Conservation (phyloP, 1,284 basidiomycete species). For the Microbotryomycetes sp. region DNA sequence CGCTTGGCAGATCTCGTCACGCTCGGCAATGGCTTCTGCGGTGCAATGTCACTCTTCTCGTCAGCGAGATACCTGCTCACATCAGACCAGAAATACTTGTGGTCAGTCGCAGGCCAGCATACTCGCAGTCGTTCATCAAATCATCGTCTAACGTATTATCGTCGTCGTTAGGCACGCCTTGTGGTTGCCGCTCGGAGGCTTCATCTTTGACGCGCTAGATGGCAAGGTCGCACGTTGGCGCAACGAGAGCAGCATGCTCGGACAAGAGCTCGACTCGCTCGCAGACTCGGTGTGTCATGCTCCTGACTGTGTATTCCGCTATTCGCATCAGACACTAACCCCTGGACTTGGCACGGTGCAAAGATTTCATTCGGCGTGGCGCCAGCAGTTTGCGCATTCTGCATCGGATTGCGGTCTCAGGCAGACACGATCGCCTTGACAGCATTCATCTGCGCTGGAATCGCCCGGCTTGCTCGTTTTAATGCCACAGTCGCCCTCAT, state of each 20-base stretch:
- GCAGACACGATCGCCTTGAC: constrained; percentile 82
- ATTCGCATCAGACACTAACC: not conserved
- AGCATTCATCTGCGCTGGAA: constrained; percentile 87
- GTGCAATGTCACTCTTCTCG: constrained; percentile 89
- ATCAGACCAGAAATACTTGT: constrained; percentile 70
- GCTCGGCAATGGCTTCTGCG: constrained; percentile 99
- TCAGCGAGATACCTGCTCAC: constrained; percentile 80
- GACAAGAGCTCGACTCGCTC: constrained; percentile 94
- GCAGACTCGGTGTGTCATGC: constrained; percentile 71
- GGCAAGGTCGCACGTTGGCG: constrained; percentile 97
- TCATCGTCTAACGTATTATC: constrained; percentile 7
- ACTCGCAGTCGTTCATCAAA: not conserved
- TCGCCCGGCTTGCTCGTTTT: constrained; percentile 93
- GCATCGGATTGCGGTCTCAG: constrained; percentile 78
- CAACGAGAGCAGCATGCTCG: constrained; percentile 90
- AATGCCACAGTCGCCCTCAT: constrained; percentile 95
- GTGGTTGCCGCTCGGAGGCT: constrained; percentile 81
- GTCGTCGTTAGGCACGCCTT: constrained; percentile 57
- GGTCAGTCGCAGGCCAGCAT: constrained; percentile 42
- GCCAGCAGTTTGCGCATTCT: constrained; percentile 79
- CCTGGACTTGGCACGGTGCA: not conserved
- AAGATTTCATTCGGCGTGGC: constrained; percentile 97
- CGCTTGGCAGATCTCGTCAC: constrained; percentile 96
- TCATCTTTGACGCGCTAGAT: constrained; percentile 96
- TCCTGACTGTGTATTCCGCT: not conserved